Base-by-base conservation (phyloP, 2,329 filamentous ascomycete genomes). In the Thelonectria rubi region DNA sequence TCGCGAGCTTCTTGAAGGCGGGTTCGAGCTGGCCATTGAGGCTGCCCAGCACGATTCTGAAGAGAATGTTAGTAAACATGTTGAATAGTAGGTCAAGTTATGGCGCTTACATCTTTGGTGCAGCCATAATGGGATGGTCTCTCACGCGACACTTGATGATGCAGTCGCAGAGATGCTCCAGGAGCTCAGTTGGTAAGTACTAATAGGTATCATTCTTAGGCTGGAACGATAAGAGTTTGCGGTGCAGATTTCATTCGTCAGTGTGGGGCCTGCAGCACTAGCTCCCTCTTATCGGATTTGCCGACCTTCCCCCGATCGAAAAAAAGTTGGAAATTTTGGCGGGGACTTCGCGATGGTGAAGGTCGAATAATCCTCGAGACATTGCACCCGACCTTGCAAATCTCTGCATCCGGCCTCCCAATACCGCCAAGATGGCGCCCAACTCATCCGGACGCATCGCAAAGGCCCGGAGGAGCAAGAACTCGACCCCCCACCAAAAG, bases 11-110 rank as follows among this genome's bases (percentile, higher is more conserved):
- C 62, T 86, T 83, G 75, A 99, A 92, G 10, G 91, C 88, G 12
- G 88, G 77, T 65, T 86, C 83, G 54, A 97, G 84, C 73, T 91
- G 88, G 71, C 94, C 94, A 74, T 93, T 90, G 66, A 97, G 84
- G 74, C 88, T 88, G 59, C 95, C 95, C 63, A 97, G 81, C 40
- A 97, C 92, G 70, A 95, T 88, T 60, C 90, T 93, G 58, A 2
- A 37, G 17, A 65, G 32, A 32, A 18, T 12, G 56, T 69, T 47
- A 71, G 67, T 9, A n/a, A 2, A 42, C 3, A 18, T 14, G 20
- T 9, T 10, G 5, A n/a, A 48, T 1, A 11, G 3, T 50, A 8
- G 14, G 12, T 30, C 10, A 7, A 21, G 11, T 24, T 1, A 8
- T 18, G 18, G 4, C 0, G 64, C 80, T 71, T 73, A 84, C 82